phyloP scores from a whole-genome alignment of 163 green algal species.

The Prototheca wickerhamii region DNA sequence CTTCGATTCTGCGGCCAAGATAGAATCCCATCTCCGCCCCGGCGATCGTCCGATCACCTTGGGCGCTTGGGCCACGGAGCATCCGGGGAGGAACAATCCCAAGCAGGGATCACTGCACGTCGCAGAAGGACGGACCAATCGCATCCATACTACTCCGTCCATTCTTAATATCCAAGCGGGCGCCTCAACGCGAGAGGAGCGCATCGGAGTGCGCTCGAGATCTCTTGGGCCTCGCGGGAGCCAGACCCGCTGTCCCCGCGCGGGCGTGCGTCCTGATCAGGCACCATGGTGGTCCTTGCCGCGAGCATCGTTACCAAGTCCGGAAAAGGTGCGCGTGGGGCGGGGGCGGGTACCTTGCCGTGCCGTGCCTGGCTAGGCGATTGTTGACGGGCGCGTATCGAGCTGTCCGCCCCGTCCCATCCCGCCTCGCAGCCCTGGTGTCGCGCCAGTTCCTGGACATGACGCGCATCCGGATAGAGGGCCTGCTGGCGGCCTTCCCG shows the following conservation, averaged over 20 bases:
- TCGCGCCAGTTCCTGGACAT: constrained; percentile 98
- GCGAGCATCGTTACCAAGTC: constrained; percentile 86
- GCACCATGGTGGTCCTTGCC: constrained; percentile 85
- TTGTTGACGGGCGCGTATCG: background rate
- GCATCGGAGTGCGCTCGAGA: too few relatives aligned
- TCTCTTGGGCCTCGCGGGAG: background rate
- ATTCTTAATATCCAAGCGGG: too few relatives aligned
- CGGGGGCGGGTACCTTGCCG: background rate
- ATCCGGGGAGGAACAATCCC: too few relatives aligned
- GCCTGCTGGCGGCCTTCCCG: constrained; percentile 94
- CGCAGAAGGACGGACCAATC: too few relatives aligned
- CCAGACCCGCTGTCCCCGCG: too few relatives aligned
- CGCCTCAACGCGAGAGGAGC: too few relatives aligned
- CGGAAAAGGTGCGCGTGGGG: constrained; percentile 72
- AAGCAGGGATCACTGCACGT: too few relatives aligned
- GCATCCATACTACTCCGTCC: too few relatives aligned
- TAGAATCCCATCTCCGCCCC: too few relatives aligned
- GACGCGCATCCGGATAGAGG: constrained; percentile 95
- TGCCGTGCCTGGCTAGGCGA: background rate
- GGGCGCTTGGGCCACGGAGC: too few relatives aligned
- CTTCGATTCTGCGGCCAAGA: too few relatives aligned
- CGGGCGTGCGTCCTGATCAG: background rate
- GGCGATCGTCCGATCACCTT: too few relatives aligned
- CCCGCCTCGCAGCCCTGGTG: constrained; percentile 76
- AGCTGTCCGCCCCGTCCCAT: background rate